Conservation (phyloP, 257 asterid species). For the Avicennia marina region DNA sequence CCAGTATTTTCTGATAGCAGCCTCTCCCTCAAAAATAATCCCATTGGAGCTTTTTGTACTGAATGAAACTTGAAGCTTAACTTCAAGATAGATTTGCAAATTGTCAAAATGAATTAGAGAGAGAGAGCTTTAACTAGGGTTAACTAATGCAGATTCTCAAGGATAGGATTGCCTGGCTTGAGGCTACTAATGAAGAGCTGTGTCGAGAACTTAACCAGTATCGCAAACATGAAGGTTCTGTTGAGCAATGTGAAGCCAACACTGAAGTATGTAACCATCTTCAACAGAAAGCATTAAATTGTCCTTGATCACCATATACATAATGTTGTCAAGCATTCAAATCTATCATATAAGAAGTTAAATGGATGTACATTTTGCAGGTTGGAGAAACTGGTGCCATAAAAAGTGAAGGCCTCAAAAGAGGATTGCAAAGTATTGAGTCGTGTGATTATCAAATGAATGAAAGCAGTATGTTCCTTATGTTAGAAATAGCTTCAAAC, state of each 20-base stretch:
- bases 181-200: conserved; percentile 85
- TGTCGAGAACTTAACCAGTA: conserved; percentile 72
- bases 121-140: conserved; percentile 13
- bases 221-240: conserved; percentile 48
- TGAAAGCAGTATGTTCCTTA: conserved; percentile 64
- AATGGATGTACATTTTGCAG: conserved; percentile 34
- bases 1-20: background rate
- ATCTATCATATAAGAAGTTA: background rate
- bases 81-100: too few relatives aligned
- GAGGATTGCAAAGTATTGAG: conserved; percentile 92
- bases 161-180: conserved; percentile 89
- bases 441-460: conserved; percentile 92
- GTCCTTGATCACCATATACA: background rate
- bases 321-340: background rate
- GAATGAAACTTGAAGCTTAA: too few relatives aligned
- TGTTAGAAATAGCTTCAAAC: conserved; percentile 3
- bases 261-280: conserved; percentile 44
- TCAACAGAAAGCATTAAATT: background rate
- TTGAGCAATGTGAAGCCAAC: conserved; percentile 54
- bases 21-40: too few relatives aligned
- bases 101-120: background rate
- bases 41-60: background rate
- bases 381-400: conserved; percentile 39
- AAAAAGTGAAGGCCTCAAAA: conserved; percentile 79
- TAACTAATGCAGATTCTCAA: conserved; percentile 64